These are phyloP conservation scores for Fraxinus velutina DNA, from an alignment of 305 asterid genomes.

Conservation along the genomic window DNA sequence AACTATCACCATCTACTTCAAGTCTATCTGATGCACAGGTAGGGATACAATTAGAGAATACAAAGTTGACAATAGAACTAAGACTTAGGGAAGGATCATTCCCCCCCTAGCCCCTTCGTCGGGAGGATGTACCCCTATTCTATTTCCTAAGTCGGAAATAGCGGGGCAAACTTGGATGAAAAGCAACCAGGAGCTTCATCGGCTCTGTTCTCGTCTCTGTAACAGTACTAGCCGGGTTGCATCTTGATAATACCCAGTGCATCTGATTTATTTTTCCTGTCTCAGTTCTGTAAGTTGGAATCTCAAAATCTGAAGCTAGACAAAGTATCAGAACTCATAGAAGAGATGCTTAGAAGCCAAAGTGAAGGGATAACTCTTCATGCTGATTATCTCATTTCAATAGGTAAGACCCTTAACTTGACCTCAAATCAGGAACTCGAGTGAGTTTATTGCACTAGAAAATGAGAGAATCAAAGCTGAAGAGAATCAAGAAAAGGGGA, in stretches of 20 bases:
- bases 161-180: neutral
- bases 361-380: conserved; percentile 47
- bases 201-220: neutral
- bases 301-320: conserved; percentile 56
- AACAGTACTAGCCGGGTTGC: neutral
- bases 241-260: neutral
- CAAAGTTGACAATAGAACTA: neutral
- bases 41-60: conserved; percentile 10
- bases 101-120: neutral
- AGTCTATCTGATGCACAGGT: conserved; percentile 55
- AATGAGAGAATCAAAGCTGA: conserved; percentile 64
- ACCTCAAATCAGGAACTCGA: conserved; percentile 56
- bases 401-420: conserved; percentile 51
- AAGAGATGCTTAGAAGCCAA: conserved; percentile 47
- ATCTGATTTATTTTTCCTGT: conserved; percentile 17
- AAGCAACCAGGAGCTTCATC: neutral
- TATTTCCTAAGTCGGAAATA: neutral
- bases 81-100: neutral
- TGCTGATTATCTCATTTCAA: conserved; percentile 38
- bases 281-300: conserved; percentile 50
- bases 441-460: conserved; percentile 67
- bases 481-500: conserved; percentile 32
- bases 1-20: conserved; percentile 39
- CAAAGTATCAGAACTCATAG: conserved; percentile 41
- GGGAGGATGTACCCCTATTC: neutral